A percentile compares a stretch with the other conserved stretches of the same genome.
Evolutionary conservation across 2,329 filamentous ascomycete species (phyloP).

Genomic region (Orbilia brochopaga): DNA sequence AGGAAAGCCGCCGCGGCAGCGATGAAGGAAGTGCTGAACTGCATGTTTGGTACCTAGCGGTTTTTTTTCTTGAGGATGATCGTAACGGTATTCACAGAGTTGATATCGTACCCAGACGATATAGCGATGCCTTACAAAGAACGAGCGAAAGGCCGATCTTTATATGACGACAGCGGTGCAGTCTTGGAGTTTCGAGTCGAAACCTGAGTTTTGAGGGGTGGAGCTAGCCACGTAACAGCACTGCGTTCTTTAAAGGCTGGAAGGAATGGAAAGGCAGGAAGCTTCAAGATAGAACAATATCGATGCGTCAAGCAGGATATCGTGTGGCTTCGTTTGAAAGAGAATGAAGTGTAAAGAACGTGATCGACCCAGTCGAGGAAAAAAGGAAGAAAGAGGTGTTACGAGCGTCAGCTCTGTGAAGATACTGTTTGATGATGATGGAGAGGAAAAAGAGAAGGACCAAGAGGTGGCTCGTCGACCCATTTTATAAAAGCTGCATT

Average conservation of each 20-base stretch:
- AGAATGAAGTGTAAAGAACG: slow-evolving; percentile 49
- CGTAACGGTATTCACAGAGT: slow-evolving; percentile 36
- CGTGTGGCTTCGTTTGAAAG: slow-evolving; percentile 31
- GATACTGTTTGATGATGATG: slow-evolving; percentile 44
- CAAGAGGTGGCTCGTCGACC: slow-evolving; percentile 46
- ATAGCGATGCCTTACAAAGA: slow-evolving; percentile 1
- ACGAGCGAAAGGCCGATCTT: slow-evolving; percentile 20
- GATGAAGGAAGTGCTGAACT: slow-evolving; percentile 64
- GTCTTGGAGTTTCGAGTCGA: slow-evolving; percentile 48
- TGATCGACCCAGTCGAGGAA: slow-evolving; percentile 51
- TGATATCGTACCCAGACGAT: slow-evolving; percentile 51
- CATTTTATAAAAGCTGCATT: slow-evolving; percentile 51
- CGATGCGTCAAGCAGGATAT: slow-evolving; percentile 51
- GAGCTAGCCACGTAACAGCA: slow-evolving; percentile 44
- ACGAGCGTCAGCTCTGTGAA: slow-evolving; percentile 47
- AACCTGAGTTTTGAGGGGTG: slow-evolving; percentile 35
- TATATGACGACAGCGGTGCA: slow-evolving; percentile 27
- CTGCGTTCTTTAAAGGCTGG: slow-evolving; percentile 41
- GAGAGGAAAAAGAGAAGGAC: slow-evolving; percentile 23
- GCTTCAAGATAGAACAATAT: slow-evolving; percentile 49
- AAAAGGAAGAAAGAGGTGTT: slow-evolving; percentile 7
- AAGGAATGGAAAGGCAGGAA: slow-evolving; percentile 49
- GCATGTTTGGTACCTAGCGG: slow-evolving; percentile 56
- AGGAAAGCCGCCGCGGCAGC: slow-evolving; percentile 64
- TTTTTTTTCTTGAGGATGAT: slow-evolving; percentile 12